A percentile compares a stretch with the other conserved stretches of the same genome.
Conservation (phyloP, 257 asterid genomes). For the Marsdenia floribunda region DNA sequence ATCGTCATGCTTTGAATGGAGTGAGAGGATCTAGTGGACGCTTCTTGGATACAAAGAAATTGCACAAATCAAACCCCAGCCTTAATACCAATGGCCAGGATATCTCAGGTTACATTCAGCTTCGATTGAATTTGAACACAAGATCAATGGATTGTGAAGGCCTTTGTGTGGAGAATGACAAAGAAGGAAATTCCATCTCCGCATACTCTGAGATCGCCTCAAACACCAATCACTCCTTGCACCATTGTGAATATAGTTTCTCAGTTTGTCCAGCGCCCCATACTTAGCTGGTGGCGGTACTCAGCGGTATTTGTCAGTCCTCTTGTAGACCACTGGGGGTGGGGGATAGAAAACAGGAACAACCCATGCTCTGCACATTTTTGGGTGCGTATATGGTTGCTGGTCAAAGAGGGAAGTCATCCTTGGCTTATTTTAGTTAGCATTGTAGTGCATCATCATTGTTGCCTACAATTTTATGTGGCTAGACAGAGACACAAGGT, state of each 20-base stretch:
- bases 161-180: neutral
- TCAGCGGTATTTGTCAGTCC: slow-evolving; percentile 16
- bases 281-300: neutral
- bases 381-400: slow-evolving; percentile 12
- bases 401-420: slow-evolving; percentile 33
- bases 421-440: slow-evolving; percentile 29
- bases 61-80: slow-evolving; percentile 11
- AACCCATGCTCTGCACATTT: slow-evolving; percentile 6
- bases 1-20: slow-evolving; percentile 30
- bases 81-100: slow-evolving; percentile 5
- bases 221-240: slow-evolving; percentile 1
- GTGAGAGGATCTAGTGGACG: slow-evolving; percentile 35
- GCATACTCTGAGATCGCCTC: slow-evolving; percentile 12
- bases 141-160: slow-evolving; percentile 6
- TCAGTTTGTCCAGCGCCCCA: slow-evolving; percentile 13
- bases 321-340: slow-evolving; percentile 3
- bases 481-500: no score
- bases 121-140: no score
- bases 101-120: no score
- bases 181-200: slow-evolving; percentile 15
- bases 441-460: slow-evolving; percentile 3
- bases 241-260: slow-evolving; percentile 13
- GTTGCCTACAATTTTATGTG: slow-evolving; percentile 1
- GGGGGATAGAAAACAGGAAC: neutral
- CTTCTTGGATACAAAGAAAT: slow-evolving; percentile 30